Evolutionary conservation across 495 filamentous ascomycete genomes (phyloP).

Genomic region (Xylaria venustula): DNA sequence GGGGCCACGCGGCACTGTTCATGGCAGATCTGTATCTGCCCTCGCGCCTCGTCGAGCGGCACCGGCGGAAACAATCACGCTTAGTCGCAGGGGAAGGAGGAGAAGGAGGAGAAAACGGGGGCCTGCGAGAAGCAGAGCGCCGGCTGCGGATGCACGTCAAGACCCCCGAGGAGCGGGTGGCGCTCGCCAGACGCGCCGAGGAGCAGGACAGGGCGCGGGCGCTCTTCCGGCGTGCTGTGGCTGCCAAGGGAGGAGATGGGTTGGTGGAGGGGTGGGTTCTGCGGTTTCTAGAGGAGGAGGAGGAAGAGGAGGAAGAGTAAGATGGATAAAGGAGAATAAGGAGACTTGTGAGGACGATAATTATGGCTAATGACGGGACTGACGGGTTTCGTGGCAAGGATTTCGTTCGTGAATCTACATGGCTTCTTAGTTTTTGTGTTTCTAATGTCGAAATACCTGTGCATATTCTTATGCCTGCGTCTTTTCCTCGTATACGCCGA

Average conservation of each 20-base stretch:
- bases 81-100: neutral
- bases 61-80: too few relatives aligned
- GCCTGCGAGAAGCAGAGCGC: neutral
- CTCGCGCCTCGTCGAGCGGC: slow-evolving; percentile 16
- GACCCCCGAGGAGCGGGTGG: slow-evolving; percentile 21
- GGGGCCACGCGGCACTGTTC: slow-evolving; percentile 68
- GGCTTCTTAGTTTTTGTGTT: too few relatives aligned
- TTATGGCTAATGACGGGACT: too few relatives aligned
- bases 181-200: slow-evolving; percentile 17
- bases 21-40: slow-evolving; percentile 57
- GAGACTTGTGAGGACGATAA: too few relatives aligned
- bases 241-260: slow-evolving; percentile 25
- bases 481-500: too few relatives aligned
- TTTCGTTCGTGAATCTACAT: too few relatives aligned
- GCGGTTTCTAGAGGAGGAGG: slow-evolving; percentile 25
- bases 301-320: slow-evolving; percentile 23
- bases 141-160: slow-evolving; percentile 16
- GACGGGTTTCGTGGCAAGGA: too few relatives aligned
- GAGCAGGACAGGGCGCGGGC: slow-evolving; percentile 29
- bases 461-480: too few relatives aligned
- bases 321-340: slow-evolving; percentile 14
- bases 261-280: slow-evolving; percentile 29
- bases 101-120: neutral
- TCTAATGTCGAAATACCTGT: too few relatives aligned
- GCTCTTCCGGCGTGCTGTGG: slow-evolving; percentile 28